Conservation (phyloP, 31 red algal genomes). For the Endocladia muricata region DNA sequence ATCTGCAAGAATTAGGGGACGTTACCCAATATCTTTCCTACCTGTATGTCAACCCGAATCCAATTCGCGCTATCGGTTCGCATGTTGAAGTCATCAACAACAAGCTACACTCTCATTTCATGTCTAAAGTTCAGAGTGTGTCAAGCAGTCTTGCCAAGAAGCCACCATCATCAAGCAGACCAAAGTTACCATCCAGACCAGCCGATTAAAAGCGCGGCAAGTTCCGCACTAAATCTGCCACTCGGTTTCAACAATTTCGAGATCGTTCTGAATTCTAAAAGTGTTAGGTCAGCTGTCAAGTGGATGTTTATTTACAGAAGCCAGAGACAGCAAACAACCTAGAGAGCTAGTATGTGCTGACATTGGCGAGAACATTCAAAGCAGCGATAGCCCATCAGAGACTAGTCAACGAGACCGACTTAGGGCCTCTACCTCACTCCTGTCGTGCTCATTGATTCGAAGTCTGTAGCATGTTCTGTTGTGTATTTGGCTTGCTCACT, state of each 20-base stretch:
- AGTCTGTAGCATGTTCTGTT: neutral
- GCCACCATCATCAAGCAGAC: slow-evolving; percentile 54
- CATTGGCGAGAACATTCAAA: no score
- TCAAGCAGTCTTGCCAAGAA: slow-evolving; percentile 31
- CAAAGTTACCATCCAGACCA: slow-evolving; percentile 33
- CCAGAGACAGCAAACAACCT: no score
- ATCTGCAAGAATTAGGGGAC: slow-evolving; percentile 63
- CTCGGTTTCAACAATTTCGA: no score
- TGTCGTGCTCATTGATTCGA: slow-evolving; percentile 23
- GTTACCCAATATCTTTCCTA: slow-evolving; percentile 56
- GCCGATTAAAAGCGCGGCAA: slow-evolving; percentile 21
- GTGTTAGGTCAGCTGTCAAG: no score
- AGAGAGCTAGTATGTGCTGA: no score
- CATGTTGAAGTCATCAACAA: slow-evolving; percentile 60
- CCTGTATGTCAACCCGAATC: slow-evolving; percentile 58
- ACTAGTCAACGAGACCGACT: no score
- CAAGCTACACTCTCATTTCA: slow-evolving; percentile 73
- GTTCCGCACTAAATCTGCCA: no score
- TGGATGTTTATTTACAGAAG: no score
- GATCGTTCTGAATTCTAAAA: no score
- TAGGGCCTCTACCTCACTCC: no score
- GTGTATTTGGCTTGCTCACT: slow-evolving; percentile 34
- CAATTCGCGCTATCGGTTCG: slow-evolving; percentile 30
- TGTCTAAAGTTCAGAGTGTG: slow-evolving; percentile 36
- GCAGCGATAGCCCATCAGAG: no score